A percentile compares a stretch with the other conserved stretches of the same genome.
Evolutionary conservation across 2,329 filamentous ascomycete genomes (phyloP).

Genomic region (Daldinia sp.): DNA sequence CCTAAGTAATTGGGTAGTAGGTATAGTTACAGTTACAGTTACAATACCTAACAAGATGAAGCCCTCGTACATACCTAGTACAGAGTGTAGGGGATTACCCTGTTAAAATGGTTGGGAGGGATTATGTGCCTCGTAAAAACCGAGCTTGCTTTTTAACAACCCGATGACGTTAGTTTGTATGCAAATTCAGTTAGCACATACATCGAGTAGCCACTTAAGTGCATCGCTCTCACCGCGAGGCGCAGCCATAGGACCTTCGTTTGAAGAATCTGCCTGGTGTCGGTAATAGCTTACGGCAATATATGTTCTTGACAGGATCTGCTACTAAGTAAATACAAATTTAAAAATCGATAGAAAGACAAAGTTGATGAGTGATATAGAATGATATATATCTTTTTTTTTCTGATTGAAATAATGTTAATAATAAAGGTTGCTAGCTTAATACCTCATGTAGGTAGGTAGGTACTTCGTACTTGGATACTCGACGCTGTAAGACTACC

Average conservation of each 20-base stretch:
- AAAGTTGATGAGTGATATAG: neutral
- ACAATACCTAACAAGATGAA: neutral
- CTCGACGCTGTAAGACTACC: neutral
- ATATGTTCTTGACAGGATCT: neutral
- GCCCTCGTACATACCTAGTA: neutral
- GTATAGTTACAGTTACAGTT: neutral
- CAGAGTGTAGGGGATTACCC: neutral
- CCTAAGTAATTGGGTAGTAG: neutral
- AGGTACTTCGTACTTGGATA: no score
- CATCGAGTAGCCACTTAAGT: slow-evolving; percentile 21
- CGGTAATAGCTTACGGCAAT: neutral
- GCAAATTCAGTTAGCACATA: slow-evolving; percentile 29
- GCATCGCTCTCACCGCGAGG: slow-evolving; percentile 35
- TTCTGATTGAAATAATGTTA: neutral
- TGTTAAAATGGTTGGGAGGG: neutral
- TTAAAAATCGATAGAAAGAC: neutral
- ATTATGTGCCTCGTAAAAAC: slow-evolving; percentile 19
- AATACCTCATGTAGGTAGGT: neutral
- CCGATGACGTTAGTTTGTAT: slow-evolving; percentile 14
- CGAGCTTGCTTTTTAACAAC: slow-evolving; percentile 10
- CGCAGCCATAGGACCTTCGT: slow-evolving; percentile 21
- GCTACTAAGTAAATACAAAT: neutral
- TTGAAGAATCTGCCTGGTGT: slow-evolving; percentile 4
- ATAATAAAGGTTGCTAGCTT: no score
- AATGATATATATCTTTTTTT: neutral